Conservation (phyloP, 139 green algal genomes). For the Volvox reticuliferus region DNA sequence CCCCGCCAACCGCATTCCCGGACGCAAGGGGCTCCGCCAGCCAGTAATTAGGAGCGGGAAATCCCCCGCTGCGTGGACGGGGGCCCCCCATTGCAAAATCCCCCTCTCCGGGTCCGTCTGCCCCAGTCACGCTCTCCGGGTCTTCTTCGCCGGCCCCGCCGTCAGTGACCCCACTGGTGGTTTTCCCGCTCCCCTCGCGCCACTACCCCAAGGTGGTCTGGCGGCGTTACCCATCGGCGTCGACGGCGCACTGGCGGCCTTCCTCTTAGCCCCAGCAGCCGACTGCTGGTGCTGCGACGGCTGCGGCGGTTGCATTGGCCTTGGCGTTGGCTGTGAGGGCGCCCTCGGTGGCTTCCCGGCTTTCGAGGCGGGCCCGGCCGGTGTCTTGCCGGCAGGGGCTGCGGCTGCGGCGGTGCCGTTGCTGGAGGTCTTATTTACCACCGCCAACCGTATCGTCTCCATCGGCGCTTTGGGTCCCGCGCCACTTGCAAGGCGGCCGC, state of each 20-base stretch:
- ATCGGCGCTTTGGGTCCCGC: too few species aligned
- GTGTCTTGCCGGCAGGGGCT: not conserved
- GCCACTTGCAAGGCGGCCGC: too few species aligned
- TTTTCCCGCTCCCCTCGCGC: not conserved
- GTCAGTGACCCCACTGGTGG: constrained; percentile 27
- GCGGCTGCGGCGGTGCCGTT: not conserved
- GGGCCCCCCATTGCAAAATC: too few species aligned
- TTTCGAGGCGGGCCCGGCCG: not conserved
- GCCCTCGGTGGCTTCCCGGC: not conserved
- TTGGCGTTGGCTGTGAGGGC: not conserved
- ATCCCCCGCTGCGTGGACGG: too few species aligned
- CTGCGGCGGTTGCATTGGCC: not conserved
- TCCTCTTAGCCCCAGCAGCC: not conserved
- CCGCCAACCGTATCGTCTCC: not conserved
- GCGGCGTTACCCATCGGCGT: not conserved
- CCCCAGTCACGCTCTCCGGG: constrained; percentile 12
- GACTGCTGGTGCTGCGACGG: not conserved
- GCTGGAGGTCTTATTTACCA: not conserved
- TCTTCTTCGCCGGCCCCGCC: constrained; percentile 32
- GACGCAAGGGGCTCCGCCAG: too few species aligned
- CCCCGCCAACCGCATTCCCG: too few species aligned
- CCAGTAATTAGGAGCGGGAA: too few species aligned
- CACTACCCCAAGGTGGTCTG: not conserved
- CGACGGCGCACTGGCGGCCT: constrained; percentile 2
- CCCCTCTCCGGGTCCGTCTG: too few species aligned